These are phyloP conservation scores for Tetraselmis chui DNA, from an alignment of 139 green algal genomes.

Conservation along the genomic window DNA sequence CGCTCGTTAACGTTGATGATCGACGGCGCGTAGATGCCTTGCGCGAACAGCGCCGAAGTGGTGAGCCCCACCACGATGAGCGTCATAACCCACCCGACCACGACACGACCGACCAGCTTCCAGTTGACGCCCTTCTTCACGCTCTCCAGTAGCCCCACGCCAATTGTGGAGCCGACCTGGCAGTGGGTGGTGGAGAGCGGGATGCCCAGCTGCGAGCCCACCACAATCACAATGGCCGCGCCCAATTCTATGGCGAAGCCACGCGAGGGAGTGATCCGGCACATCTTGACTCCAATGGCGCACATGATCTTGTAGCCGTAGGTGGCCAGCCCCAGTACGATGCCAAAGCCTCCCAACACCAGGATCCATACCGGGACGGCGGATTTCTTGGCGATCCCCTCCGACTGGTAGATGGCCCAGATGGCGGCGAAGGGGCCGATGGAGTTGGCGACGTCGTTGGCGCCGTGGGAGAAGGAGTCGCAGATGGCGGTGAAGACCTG, in stretches of 20 bases:
- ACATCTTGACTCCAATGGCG: slow-evolving; percentile 45
- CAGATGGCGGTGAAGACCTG: slow-evolving; percentile 54
- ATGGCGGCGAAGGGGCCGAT: slow-evolving; percentile 41
- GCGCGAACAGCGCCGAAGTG: slow-evolving; percentile 35
- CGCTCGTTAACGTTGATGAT: neutral
- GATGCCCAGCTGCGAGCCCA: slow-evolving; percentile 33
- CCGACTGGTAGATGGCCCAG: slow-evolving; percentile 37
- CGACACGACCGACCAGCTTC: slow-evolving; percentile 30
- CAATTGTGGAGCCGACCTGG: slow-evolving; percentile 42
- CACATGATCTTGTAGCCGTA: slow-evolving; percentile 63
- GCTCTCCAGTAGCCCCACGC: slow-evolving; percentile 36
- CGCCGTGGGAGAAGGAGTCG: slow-evolving; percentile 47
- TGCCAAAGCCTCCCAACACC: slow-evolving; percentile 35
- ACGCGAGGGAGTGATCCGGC: slow-evolving; percentile 50
- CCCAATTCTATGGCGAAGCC: slow-evolving; percentile 62
- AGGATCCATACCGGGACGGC: slow-evolving; percentile 40
- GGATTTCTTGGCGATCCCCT: slow-evolving; percentile 23
- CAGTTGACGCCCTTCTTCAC: slow-evolving; percentile 43
- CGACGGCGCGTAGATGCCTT: slow-evolving; percentile 13
- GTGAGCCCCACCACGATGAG: slow-evolving; percentile 28
- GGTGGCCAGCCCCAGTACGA: slow-evolving; percentile 54
- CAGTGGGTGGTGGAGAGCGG: slow-evolving; percentile 30
- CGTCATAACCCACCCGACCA: slow-evolving; percentile 32
- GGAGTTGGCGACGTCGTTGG: slow-evolving; percentile 39
- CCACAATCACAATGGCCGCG: slow-evolving; percentile 50